Percentiles rank a stretch among this genome's conserved stretches.
Conservation (phyloP, 2,329 filamentous ascomycete species). For the Trichophyton benhamiae region DNA sequence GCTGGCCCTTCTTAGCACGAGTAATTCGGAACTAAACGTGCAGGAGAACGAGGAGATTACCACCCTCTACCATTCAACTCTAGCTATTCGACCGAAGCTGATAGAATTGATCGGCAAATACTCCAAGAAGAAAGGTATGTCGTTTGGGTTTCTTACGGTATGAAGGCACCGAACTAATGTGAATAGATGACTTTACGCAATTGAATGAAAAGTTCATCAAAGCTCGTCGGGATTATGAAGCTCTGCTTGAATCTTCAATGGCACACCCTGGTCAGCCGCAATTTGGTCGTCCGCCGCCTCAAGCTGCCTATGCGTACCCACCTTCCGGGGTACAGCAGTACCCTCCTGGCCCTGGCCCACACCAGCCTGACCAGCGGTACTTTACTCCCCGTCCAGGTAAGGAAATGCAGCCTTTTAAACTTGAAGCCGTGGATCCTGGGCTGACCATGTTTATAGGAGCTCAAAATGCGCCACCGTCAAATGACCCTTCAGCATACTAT, state of each 20-base stretch:
- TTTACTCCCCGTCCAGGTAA: conserved; percentile 46
- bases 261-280: conserved; percentile 60
- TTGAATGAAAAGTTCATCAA: conserved; percentile 99
- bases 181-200: conserved; percentile 86
- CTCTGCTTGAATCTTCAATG: conserved; percentile 93
- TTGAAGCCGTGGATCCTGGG: conserved; percentile 22
- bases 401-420: conserved; percentile 32
- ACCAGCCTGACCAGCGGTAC: conserved; percentile 52
- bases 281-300: conserved; percentile 26
- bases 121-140: conserved; percentile 87
- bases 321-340: conserved; percentile 21
- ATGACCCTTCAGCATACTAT: conserved; percentile 52
- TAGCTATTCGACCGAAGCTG: conserved; percentile 88
- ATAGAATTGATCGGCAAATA: conserved; percentile 99
- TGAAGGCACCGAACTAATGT: background rate
- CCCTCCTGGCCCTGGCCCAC: conserved; percentile 18
- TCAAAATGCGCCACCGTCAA: conserved; percentile 27
- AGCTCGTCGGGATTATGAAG: conserved; percentile 89
- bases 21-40: conserved; percentile 63
- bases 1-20: conserved; percentile 80
- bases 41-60: conserved; percentile 97
- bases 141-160: background rate
- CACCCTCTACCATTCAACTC: conserved; percentile 74
- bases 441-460: background rate
- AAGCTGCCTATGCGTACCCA: conserved; percentile 29